Base-by-base conservation (phyloP, 345 rosid species). In the Gossypium herbaceum region DNA sequence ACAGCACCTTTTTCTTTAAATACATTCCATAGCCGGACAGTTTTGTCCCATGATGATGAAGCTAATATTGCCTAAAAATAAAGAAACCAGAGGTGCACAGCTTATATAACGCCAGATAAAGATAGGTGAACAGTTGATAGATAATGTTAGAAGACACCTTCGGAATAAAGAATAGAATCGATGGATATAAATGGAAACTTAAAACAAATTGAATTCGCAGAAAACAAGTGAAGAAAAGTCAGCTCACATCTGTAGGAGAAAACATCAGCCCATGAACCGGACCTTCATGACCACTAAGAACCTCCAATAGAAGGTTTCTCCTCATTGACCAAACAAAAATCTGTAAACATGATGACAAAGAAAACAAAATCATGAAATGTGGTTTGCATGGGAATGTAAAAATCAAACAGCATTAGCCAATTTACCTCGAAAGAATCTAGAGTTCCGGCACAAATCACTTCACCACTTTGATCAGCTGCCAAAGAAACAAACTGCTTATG, bases 251-350 rank as follows among this genome's bases (percentile, higher is more conserved):
- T 62, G 91, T 77, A 44, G 97, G 92, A 81, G 99, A 95, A 84
- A 91, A 95, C 83, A 79, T 84, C 84, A 95, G 80, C 1, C 98
- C 98, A 75, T 93, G 98, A 81, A 95, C 99, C 0, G 99, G 99
- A 76, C 98, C 98, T 86, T 90, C 99, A 84, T 95, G 99, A 77
- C 96, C 97, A 48, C 93, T 91, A 51, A 95, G 90, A 77, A 91
- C 83, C 82, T 95, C 99, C 87, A 93, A 86, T 73, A 95, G 86
- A 59, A 94, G 93, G 74, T 96, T 94, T 0, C 96, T 95, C 89
- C 93, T 95, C 98, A 93, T 93, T n/a, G 99, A 95, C 98, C 99
- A 93, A 73, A 95, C 97, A 79, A 93, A 93, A 76, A 94, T 91
- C 98, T 94, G 82, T 69, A 27, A n/a, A 70, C 25, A 68, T 27